Evolutionary conservation across 108 stramenopile genomes (phyloP), one percentile per base, ranked within the genome.

Genomic region (Conticribra weissflogii): DNA sequence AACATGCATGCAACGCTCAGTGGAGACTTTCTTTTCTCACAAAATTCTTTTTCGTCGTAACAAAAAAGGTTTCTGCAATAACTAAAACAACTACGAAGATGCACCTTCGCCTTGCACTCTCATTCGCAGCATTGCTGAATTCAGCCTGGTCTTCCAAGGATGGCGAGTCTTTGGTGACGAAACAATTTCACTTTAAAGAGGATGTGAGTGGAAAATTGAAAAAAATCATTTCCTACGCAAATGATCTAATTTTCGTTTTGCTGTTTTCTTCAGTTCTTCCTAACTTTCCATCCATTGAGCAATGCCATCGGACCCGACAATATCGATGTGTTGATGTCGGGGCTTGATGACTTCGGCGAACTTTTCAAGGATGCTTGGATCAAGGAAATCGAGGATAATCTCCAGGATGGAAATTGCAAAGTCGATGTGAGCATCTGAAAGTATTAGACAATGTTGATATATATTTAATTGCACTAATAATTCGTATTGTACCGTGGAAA

Each of bases 161-260:
- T 5, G 16, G 19, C 49, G 33, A 25, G 24, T 28, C 8, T 3
- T 1, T n/a, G 17, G 33, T 65, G 14, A 63, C 71, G 30, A 68
- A 66, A 33, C 25, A 12, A 24, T 76, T 76, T 61, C 63, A 54
- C 19, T 76, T 76, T 51, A 76, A 66, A 24, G 61, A 76, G 3
- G 67, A 68, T 50, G 36, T 41, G 36, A 41, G 36, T 41, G 12
- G 12, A 12, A 41, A 41, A 41, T 41, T 9, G 36, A 41, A 41
- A 41, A 41, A 9, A 41, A 9, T 41, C 12, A 41, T 41, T 41
- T 41, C 12, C 8, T 5, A 41, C 36, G 36, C 36, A 12, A 5
- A 41, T 41, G 36, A 5, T 41, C 5, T 9, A 5, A 9, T 41
- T 12, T 9, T 41, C 36, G 12, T 41, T 12, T 41, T 5, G 36